Percentiles rank a stretch among this genome's conserved stretches.
These are phyloP conservation scores for Cladosporium sp. DNA, from an alignment of 2,329 filamentous ascomycete genomes.

Conservation along the genomic window DNA sequence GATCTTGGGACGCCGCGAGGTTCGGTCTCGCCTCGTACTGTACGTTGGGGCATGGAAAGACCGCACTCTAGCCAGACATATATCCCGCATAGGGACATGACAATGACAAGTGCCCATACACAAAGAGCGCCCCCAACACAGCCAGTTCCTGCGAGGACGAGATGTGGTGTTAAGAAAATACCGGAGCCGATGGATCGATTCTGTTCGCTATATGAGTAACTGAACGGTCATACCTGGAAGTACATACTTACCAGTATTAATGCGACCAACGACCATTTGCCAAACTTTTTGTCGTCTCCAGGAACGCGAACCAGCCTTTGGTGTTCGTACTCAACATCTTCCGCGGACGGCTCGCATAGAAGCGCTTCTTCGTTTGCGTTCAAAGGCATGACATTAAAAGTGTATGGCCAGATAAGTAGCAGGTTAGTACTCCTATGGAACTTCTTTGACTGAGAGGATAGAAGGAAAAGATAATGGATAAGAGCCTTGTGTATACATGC, in stretches of 20 bases:
- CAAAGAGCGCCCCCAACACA: slow-evolving; percentile 40
- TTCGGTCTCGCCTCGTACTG: slow-evolving; percentile 39
- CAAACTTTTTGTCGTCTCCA: slow-evolving; percentile 26
- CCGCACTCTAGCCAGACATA: slow-evolving; percentile 50
- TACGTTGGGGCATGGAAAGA: slow-evolving; percentile 49
- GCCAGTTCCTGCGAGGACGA: slow-evolving; percentile 31
- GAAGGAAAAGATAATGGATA: not conserved
- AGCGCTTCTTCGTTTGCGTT: slow-evolving; percentile 28
- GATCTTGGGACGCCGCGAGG: slow-evolving; percentile 45
- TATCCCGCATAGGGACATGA: slow-evolving; percentile 41
- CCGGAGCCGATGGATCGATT: slow-evolving; percentile 37
- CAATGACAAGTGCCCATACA: slow-evolving; percentile 45
- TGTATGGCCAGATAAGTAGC: not conserved
- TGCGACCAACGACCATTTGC: slow-evolving; percentile 28
- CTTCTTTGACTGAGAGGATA: not conserved
- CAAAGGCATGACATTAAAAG: slow-evolving; percentile 23
- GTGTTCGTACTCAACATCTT: slow-evolving; percentile 24
- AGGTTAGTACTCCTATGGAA: not conserved
- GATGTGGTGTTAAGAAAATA: slow-evolving; percentile 33
- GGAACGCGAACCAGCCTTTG: slow-evolving; percentile 27
- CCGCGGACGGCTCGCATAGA: slow-evolving; percentile 22
- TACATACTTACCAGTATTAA: slow-evolving; percentile 27
- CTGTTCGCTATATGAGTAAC: not conserved
- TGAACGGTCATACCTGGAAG: not conserved
- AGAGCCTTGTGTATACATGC: not conserved